These are phyloP conservation scores for Ustilago trichophora DNA, from an alignment of 1,284 basidiomycete species.

Conservation along the genomic window DNA sequence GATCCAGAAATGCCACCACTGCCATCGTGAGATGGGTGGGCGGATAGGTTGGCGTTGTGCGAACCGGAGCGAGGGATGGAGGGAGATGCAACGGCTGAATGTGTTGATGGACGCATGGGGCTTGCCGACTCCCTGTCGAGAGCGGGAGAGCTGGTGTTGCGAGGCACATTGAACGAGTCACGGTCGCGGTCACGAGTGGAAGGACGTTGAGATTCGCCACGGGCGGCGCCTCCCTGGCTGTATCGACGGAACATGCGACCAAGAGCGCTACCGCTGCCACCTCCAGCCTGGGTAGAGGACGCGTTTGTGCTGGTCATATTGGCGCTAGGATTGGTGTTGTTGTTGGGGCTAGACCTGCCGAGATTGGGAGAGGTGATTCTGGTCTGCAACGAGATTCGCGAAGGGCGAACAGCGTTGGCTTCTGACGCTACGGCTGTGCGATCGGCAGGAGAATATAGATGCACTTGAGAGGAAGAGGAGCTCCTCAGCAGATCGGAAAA, in stretches of 20 bases:
- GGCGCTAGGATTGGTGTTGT: background rate
- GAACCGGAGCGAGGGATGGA: constrained; percentile 27
- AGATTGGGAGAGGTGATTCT: constrained; percentile 9
- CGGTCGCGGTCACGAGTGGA: constrained; percentile 24
- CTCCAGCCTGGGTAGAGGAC: background rate
- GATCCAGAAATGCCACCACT: constrained; percentile 2
- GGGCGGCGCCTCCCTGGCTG: constrained; percentile 39
- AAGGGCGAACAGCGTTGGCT: constrained; percentile 5
- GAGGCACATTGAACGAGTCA: constrained; percentile 20
- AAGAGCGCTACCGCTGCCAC: constrained; percentile 39
- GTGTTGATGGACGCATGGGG: constrained; percentile 10
- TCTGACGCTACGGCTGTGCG: background rate
- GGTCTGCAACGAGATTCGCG: constrained; percentile 8
- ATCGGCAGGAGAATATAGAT: constrained; percentile 7
- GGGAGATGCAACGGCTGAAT: constrained; percentile 5
- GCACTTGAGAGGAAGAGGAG: constrained; percentile 32
- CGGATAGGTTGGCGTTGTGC: background rate
- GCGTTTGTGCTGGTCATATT: constrained; percentile 26
- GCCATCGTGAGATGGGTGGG: constrained; percentile 6
- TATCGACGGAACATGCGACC: constrained; percentile 60
- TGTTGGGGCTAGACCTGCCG: background rate
- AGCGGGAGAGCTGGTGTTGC: constrained; percentile 30
- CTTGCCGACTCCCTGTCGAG: constrained; percentile 15
- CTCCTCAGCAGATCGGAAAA: constrained; percentile 28
- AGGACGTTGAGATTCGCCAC: constrained; percentile 20